Conservation (phyloP, 805 yeast genomes). For the Priceomyces medius region DNA sequence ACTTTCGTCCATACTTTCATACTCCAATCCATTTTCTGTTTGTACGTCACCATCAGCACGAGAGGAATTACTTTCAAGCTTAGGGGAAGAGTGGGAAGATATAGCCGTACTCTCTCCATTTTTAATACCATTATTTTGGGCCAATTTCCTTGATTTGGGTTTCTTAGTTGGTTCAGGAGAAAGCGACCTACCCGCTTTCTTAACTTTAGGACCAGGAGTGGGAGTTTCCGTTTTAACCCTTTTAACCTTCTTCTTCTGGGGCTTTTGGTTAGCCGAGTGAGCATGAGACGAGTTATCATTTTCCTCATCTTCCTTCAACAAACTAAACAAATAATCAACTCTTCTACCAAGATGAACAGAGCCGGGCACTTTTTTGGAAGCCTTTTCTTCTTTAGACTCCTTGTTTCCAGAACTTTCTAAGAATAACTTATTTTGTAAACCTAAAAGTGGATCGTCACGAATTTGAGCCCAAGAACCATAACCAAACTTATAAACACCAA, state of each 20-base stretch:
- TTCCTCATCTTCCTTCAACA: constrained; percentile 60
- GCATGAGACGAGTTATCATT: constrained; percentile 12
- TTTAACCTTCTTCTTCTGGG: constrained; percentile 18
- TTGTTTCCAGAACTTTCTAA: constrained; percentile 41
- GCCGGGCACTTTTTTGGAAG: constrained; percentile 76
- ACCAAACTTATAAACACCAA: constrained; percentile 90
- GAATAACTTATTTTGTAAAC: constrained; percentile 80
- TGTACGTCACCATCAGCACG: constrained; percentile 3
- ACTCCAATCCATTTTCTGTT: constrained; percentile 49
- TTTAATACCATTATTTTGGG: neutral
- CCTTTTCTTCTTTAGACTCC: constrained; percentile 21
- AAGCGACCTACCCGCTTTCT: constrained; percentile 16
- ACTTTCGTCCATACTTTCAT: constrained; percentile 76
- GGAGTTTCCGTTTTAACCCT: constrained; percentile 17
- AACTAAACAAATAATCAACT: constrained; percentile 77
- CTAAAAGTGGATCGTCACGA: constrained; percentile 91
- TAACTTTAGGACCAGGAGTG: constrained; percentile 14
- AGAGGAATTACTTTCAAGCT: constrained; percentile 5
- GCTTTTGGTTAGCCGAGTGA: constrained; percentile 6
- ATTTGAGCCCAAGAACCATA: constrained; percentile 94
- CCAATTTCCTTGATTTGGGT: constrained; percentile 11
- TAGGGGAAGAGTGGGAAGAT: constrained; percentile 5
- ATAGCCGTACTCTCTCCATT: constrained; percentile 7
- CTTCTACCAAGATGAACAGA: constrained; percentile 91
- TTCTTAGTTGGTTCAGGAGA: constrained; percentile 21